Evolutionary conservation across 345 rosid genomes (phyloP), one percentile per base, ranked within the genome.

Genomic region (Gynandropsis gynandra): DNA sequence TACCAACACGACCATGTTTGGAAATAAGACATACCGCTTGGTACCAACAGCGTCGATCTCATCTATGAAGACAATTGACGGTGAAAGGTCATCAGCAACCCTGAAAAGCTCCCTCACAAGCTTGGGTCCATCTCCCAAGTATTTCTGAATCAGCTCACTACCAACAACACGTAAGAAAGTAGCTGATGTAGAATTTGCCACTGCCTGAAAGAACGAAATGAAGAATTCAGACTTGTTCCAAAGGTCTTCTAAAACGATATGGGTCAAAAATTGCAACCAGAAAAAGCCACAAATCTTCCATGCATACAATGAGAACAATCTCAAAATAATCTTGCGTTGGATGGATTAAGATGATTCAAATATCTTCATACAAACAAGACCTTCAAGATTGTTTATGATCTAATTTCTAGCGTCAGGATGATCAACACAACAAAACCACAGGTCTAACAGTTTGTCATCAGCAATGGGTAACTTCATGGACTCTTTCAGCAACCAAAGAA

Each of bases 31-130:
- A 40, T 47, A 83, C 99, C 99, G 76, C 71, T 88, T 88, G 34
- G 95, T 88, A 62, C 99, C 99, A 73, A 93, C 62, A 9, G 99
- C 99, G 70, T 93, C 99, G 43, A 93, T 93, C 64, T 93, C 99
- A 67, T 88, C 97, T 31, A 93, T 85, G 76, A 93, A 93, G 53
- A 93, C 95, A 15, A 93, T 85, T 32, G 97, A 83, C 47, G 99
- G 97, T 31, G 95, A 88, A 35, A 81, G 83, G 15, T 88, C 97
- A 75, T 88, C 97, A 1, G 97, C 97, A 64, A 88, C 99, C 63
- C 95, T 75, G 64, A 88, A 88, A 44, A 92, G 97, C 63, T 92
- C 98, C 52, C 97, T 81, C 63, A 88, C 97, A 51, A 87, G 69
- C 68, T 92, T 92, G 16, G 99, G 97, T 50, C 94, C 97, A 48